Evolutionary conservation across 208 protist species (phyloP).

Genomic region (Angomonas ambiguus): DNA sequence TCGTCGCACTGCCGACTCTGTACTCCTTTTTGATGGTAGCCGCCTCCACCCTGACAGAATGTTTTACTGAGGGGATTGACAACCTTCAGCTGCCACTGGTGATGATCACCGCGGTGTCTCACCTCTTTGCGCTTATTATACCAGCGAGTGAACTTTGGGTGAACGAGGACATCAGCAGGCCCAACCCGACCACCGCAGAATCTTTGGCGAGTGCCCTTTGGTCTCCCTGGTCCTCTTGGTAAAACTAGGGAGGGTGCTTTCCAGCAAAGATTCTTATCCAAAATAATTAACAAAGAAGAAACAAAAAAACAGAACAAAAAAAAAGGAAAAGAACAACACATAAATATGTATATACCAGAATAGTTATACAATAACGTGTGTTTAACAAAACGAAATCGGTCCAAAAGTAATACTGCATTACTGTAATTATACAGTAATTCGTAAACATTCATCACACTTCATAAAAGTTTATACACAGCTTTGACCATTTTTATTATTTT

Average conservation of each 20-base stretch:
- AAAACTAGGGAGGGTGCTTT: conserved; percentile 8
- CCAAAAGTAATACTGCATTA: no score
- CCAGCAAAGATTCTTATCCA: background rate
- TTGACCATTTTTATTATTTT: no score
- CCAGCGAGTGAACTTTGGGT: conserved; percentile 41
- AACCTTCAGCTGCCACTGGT: conserved; percentile 88
- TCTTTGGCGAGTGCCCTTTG: conserved; percentile 43
- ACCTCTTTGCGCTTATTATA: conserved; percentile 56
- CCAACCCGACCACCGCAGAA: conserved; percentile 41
- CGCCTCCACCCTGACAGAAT: conserved; percentile 73
- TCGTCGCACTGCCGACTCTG: conserved; percentile 26
- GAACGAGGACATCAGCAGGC: conserved; percentile 31
- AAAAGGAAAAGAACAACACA: background rate
- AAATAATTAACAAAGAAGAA: background rate
- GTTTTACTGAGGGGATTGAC: conserved; percentile 86
- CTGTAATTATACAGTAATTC: no score
- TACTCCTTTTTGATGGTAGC: conserved; percentile 68
- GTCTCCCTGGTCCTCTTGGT: conserved; percentile 22
- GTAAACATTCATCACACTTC: no score
- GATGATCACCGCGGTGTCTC: conserved; percentile 60
- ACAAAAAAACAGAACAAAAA: background rate
- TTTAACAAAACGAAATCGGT: background rate
- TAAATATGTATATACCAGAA: background rate
- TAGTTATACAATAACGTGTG: background rate
- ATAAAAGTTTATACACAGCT: no score